These are phyloP conservation scores for Phytophthora colocasiae DNA, from an alignment of 352 stramenopile species.

Conservation along the genomic window DNA sequence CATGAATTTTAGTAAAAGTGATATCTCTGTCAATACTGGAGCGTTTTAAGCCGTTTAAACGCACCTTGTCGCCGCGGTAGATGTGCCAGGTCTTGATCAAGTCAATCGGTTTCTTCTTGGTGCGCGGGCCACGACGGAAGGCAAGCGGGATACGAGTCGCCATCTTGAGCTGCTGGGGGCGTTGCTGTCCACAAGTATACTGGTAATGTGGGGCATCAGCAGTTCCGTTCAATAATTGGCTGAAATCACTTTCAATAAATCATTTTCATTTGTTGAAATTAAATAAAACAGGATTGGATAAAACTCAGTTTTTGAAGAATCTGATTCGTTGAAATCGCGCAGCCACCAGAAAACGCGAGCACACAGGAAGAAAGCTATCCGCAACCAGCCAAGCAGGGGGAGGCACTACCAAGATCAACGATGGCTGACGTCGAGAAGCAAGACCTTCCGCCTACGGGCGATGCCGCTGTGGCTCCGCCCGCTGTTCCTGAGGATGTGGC, in stretches of 20 bases:
- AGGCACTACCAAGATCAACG: slow-evolving; percentile 21
- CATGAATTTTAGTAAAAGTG: not conserved
- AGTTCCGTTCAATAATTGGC: slow-evolving; percentile 19
- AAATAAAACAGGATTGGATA: slow-evolving; percentile 6
- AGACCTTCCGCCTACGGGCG: slow-evolving; percentile 40
- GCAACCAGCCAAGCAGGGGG: slow-evolving; percentile 36
- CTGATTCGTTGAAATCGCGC: slow-evolving; percentile 17
- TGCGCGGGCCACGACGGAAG: slow-evolving; percentile 78
- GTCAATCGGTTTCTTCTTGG: slow-evolving; percentile 83
- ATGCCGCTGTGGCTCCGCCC: slow-evolving; percentile 51
- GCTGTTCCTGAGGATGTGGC: slow-evolving; percentile 87
- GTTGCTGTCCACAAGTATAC: slow-evolving; percentile 35
- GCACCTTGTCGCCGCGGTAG: slow-evolving; percentile 75
- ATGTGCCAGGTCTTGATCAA: slow-evolving; percentile 87
- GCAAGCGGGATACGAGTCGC: slow-evolving; percentile 78
- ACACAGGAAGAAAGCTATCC: slow-evolving; percentile 32
- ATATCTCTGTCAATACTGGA: slow-evolving; percentile 3
- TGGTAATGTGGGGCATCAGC: not conserved
- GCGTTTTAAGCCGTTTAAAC: slow-evolving; percentile 10
- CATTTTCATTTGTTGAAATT: not conserved
- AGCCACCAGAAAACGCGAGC: slow-evolving; percentile 56
- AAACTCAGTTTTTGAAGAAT: not conserved
- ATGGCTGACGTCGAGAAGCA: slow-evolving; percentile 75
- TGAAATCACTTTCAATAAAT: slow-evolving; percentile 17
- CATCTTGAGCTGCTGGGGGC: slow-evolving; percentile 44